Percentiles rank a stretch among this genome's conserved stretches.
Conservation (phyloP, 2,329 filamentous ascomycete genomes). For the Nigrospora sphaerica region DNA sequence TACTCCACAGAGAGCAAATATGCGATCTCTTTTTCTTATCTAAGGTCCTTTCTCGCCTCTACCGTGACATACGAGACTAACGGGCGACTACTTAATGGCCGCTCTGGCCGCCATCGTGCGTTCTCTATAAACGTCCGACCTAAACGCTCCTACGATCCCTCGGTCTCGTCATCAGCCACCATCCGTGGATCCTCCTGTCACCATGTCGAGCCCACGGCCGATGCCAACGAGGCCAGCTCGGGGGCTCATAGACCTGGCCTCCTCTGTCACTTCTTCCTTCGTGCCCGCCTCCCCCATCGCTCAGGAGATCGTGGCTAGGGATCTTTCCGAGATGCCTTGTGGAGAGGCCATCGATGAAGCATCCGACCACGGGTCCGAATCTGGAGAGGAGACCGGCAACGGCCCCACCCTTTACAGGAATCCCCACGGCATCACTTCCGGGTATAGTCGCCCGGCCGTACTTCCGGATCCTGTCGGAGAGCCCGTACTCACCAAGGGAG, state of each 20-base stretch:
- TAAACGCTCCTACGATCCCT: no score
- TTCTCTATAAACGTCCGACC: no score
- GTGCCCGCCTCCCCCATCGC: slow-evolving; percentile 57
- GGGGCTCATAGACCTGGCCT: slow-evolving; percentile 8
- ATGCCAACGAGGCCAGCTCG: no score
- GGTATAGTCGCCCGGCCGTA: slow-evolving; percentile 63
- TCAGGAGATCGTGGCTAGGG: slow-evolving; percentile 57
- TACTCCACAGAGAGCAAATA: no score
- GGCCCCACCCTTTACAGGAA: slow-evolving; percentile 61
- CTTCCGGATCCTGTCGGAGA: slow-evolving; percentile 46
- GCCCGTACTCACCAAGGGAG: slow-evolving; percentile 42
- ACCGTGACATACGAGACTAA: no score
- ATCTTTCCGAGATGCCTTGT: slow-evolving; percentile 58
- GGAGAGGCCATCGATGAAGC: slow-evolving; percentile 33
- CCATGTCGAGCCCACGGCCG: no score
- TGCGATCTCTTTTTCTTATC: no score
- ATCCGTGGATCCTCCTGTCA: no score
- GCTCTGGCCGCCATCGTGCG: no score
- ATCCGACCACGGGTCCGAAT: slow-evolving; percentile 17
- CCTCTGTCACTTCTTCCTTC: slow-evolving; percentile 40
- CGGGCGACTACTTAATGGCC: no score
- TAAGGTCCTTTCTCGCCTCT: no score
- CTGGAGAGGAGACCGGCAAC: slow-evolving; percentile 24
- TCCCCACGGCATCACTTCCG: slow-evolving; percentile 69
- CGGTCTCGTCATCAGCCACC: no score